Base-by-base conservation (phyloP, 2,329 filamentous ascomycete genomes). In the Paracoccidioides brasiliensis region DNA sequence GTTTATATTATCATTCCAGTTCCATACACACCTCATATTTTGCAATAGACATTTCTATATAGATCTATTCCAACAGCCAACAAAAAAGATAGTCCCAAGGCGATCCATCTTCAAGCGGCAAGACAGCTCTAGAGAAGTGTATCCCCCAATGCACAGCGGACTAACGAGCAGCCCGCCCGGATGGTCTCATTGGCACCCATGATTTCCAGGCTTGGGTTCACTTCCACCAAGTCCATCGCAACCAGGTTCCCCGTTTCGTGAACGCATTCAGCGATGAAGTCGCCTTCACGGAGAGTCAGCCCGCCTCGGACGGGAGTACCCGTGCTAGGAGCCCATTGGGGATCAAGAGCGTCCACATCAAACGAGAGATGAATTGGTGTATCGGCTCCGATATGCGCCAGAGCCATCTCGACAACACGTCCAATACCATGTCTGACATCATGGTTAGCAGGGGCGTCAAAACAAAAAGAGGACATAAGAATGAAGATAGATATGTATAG, bases 351-450 rank as follows among this genome's bases (percentile, higher is more conserved):
- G 70, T 98, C 93, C 62, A 98, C 89, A 69, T 98, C 93, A 66
- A 98, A 97, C 41, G 89, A 95, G 57, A 98, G 81, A 72, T 98
- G 93, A 67, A 98, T 96, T 44, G 93, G 93, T 0, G 90, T 96
- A 69, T 97, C 93, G 66, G 78, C 82, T 63, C 93, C 93, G 62
- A 97, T 95, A 76, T 96, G 90, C 37, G 85, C 91, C 54, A 98
- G 79, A n/a, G 91, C 91, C 91, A 96, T 95, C 67, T 97, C 93
- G 75, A 98, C 90, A 61, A 98, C 89, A 61, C 85, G 86, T 55
- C 93, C 93, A 65, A 98, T 98, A 49, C 93, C 93, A 68, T 97
- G 80, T 54, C 88, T 90, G 60, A 49, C 14, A 7, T 35, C 37
- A 52, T 42, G 5, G 38, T 41, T 41, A 52, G 38, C 37, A 5